phyloP scores from a whole-genome alignment of 352 stramenopile species.

The Poterioochromonas sp. region DNA sequence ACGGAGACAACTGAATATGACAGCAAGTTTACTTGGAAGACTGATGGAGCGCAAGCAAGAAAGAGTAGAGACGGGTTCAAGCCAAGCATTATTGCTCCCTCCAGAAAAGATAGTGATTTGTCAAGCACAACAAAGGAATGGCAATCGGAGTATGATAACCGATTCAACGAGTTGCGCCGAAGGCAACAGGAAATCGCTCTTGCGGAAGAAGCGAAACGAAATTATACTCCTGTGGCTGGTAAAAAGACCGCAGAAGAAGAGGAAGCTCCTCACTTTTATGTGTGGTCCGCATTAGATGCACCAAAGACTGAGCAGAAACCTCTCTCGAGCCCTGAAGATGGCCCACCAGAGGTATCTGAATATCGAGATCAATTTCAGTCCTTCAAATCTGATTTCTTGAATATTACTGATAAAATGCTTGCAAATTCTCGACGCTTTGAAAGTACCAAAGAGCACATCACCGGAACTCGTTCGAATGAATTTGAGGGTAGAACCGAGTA shows the following conservation, averaged over 20 bases:
- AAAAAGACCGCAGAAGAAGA: too few species aligned
- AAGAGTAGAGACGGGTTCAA: too few species aligned
- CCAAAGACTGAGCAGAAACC: not conserved
- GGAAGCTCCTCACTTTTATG: too few species aligned
- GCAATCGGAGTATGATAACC: conserved; percentile 1
- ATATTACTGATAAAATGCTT: not conserved
- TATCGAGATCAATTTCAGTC: not conserved
- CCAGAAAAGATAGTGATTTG: too few species aligned
- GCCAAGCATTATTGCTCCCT: too few species aligned
- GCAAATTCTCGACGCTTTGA: not conserved
- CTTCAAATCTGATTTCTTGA: too few species aligned
- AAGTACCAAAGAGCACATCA: not conserved
- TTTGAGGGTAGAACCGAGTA: not conserved
- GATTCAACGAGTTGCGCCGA: not conserved
- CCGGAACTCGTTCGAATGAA: not conserved
- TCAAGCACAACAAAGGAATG: not conserved
- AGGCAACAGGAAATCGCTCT: not conserved
- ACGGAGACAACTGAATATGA: conserved; percentile 22
- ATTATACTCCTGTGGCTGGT: too few species aligned
- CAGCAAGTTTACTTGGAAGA: not conserved
- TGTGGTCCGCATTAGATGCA: not conserved
- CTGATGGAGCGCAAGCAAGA: too few species aligned
- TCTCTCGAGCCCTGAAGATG: too few species aligned
- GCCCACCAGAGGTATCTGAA: conserved; percentile 1
- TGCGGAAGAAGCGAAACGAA: too few species aligned